Conservation (phyloP, 176 grass and related monocot species). For the Oryza nivara region DNA sequence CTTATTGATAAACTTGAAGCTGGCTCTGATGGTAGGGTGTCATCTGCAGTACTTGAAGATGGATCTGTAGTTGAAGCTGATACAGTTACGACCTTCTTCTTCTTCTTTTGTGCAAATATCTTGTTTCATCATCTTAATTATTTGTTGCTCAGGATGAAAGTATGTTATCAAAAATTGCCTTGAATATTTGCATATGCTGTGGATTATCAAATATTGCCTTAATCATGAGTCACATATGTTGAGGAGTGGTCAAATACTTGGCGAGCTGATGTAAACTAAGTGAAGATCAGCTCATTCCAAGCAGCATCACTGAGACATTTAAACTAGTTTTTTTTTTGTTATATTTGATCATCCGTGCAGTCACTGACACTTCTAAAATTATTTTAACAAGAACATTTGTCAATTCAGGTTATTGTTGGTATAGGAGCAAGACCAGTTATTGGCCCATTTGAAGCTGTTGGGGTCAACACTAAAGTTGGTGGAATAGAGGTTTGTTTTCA, state of each 20-base stretch:
- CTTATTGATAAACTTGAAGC: slow-evolving; percentile 85
- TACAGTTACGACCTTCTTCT: slow-evolving; percentile 53
- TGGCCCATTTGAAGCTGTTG: slow-evolving; percentile 79
- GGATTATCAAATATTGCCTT: background rate
- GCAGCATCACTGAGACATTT: background rate
- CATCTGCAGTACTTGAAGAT: slow-evolving; percentile 85
- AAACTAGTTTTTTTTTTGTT: background rate
- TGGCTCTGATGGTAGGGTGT: slow-evolving; percentile 83
- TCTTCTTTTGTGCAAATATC: slow-evolving; percentile 2
- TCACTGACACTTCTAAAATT: background rate
- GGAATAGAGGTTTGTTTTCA: slow-evolving; percentile 88
- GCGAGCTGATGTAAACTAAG: background rate
- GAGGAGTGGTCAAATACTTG: background rate
- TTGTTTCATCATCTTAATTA: background rate
- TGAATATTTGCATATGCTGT: too few relatives aligned
- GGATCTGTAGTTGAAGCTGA: slow-evolving; percentile 85
- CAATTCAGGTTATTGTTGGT: slow-evolving; percentile 84
- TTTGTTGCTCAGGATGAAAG: too few relatives aligned
- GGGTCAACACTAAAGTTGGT: slow-evolving; percentile 73
- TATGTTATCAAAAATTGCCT: too few relatives aligned
- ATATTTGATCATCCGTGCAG: background rate
- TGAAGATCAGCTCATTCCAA: background rate
- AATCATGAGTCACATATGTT: background rate
- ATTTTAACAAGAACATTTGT: slow-evolving; percentile 18
- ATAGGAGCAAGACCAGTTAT: slow-evolving; percentile 94